Conservation (phyloP, 495 filamentous ascomycete genomes). For the Melanomma pulvis-pyrius region DNA sequence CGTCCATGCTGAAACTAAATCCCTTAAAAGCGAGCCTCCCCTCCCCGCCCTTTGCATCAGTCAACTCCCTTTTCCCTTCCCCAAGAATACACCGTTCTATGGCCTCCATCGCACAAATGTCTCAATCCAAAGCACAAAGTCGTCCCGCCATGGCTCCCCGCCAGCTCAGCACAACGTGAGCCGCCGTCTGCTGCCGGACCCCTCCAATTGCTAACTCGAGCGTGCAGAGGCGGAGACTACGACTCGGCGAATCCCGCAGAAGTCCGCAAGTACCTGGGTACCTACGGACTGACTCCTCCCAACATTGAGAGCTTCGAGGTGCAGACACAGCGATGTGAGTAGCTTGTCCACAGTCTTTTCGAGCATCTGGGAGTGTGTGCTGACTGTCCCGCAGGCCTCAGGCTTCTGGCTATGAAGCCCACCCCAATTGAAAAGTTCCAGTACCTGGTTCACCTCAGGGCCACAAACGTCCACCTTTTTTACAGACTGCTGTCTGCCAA, state of each 20-base stretch:
- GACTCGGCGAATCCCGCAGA: conserved; percentile 67
- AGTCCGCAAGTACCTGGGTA: conserved; percentile 69
- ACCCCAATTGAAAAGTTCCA: conserved; percentile 91
- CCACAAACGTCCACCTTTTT: conserved; percentile 89
- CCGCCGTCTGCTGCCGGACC: not conserved
- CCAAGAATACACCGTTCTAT: conserved; percentile 15
- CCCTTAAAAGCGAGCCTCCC: conserved; percentile 32
- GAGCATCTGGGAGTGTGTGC: not conserved
- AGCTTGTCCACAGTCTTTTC: not conserved
- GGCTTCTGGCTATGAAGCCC: conserved; percentile 73
- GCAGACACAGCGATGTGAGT: conserved; percentile 69
- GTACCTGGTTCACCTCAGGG: conserved; percentile 85
- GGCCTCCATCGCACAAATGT: conserved; percentile 41
- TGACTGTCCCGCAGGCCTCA: conserved; percentile 53
- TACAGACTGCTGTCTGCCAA: conserved; percentile 91
- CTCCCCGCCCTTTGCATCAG: conserved; percentile 1
- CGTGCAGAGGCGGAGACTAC: conserved; percentile 45
- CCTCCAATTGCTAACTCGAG: conserved; percentile 23
- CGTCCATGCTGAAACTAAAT: conserved; percentile 36
- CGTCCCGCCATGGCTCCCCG: conserved; percentile 20
- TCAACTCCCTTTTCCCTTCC: conserved; percentile 4
- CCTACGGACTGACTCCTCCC: conserved; percentile 72
- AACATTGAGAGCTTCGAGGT: conserved; percentile 69
- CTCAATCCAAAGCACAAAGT: conserved; percentile 29
- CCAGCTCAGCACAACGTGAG: conserved; percentile 39